Evolutionary conservation across 1,284 basidiomycete species (phyloP), one percentile per base, ranked within the genome.

Genomic region (Afroboletus lepidellus): DNA sequence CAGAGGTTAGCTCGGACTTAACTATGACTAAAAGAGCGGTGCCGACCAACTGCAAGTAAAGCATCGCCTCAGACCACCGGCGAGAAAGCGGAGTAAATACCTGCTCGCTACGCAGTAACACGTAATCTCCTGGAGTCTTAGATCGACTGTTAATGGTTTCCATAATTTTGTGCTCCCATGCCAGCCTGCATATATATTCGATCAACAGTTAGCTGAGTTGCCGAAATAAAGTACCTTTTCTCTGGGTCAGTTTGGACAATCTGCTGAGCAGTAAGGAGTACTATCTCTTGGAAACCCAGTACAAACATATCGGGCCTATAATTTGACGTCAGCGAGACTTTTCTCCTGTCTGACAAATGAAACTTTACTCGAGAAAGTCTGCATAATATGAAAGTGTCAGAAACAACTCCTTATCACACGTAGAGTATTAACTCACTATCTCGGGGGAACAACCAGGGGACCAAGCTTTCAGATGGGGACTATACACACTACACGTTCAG

Each of bases 281-380:
- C 97, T 49, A 99, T 94, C 71, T 99, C 97, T 71, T 99, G 97
- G 65, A 99, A 98, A 1, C 91, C 92, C 29, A 98, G 74, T n/a
- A 86, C 86, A 65, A 96, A 87, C 53, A 98, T 83, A 67, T 97
- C 94, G 8, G 94, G 92, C 42, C 92, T 94, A 54, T 27, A 41
- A 36, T 39, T 24, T 2, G 13, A 30, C 8, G n/a, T 64, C 33
- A 64, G 38, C 11, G 29, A 37, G 6, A 4, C 2, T 7, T 24
- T 41, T 24, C 15, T 37, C 13, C 37, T 44, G n/a, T n/a, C n/a
- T 18, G 8, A 32, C 3, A 24, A 36, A 12, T 38, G 13, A 42
- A 24, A 36, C 67, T 80, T 58, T 66, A 90, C 87, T 89, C 85
- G 15, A 76, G 73, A 30, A 77, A 69, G 62, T 74, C 85, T 84